Evolutionary conservation across 163 green algal species (phyloP), one percentile per base, ranked within the genome.

Genomic region (Chlorella variabilis): DNA sequence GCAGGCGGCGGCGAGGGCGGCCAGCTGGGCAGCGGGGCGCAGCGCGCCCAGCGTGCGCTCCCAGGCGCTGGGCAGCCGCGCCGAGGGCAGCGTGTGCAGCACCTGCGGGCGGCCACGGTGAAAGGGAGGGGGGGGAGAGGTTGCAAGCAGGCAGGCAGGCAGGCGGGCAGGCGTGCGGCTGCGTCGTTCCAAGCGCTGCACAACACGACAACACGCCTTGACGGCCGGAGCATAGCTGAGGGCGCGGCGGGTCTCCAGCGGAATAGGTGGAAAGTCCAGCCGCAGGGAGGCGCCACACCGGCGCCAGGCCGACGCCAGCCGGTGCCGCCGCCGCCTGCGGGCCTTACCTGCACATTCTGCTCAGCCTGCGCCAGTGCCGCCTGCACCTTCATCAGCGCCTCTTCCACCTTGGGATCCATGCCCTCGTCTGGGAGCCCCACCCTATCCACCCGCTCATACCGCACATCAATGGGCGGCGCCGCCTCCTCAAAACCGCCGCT

Each of bases 61-160:
- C 69, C 69, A 75, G 3, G 27, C 33, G 13, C 9, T 67, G 38
- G 83, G 77, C 58, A 84, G 45, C 59, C 49, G 36, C 23, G 83
- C 83, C 9, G 73, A 83, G 21, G 83, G 83, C 59, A 87, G 77
- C 33, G 34, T 48, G 20, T 87, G 68, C 21, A 87, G 42, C 9
- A 7, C 56, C 77, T 82, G 41, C 71, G 77, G 54, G 25, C 20
- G 38, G 20, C 15, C 11, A 54, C 45, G 45, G 11, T 54, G 45
- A 54, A 54, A 15, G 45, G 11, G 45, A 54, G 11, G 11, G 15
- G 15, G 15, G 15, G 15, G 45, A 11, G 15, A 54, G 45, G 45
- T 15, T 54, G 45, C 51, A 62, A 62, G 51, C 51, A 25, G 33
- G 33, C n/a, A n/a, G n/a, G n/a, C n/a, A n/a, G n/a, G n/a, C n/a